Base-by-base conservation (phyloP, 441 rosid genomes). In the Bocquillonia castaneifolia region DNA sequence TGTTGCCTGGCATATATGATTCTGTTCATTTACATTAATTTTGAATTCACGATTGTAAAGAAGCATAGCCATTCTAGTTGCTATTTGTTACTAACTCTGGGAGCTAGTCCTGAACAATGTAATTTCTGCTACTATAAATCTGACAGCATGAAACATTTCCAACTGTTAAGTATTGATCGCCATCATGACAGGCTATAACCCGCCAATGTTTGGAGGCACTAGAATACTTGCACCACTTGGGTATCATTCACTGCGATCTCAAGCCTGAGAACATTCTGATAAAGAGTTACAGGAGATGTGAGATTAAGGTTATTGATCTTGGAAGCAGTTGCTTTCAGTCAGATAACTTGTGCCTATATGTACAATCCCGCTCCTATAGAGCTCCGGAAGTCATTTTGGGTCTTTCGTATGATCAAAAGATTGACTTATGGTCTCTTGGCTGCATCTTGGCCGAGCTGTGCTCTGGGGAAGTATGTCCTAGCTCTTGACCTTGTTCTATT, bases 331-430 rank as follows among this genome's bases (percentile, higher is more conserved):
- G 97, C 81, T 94, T 94, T 72, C 82, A 64, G 61, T 80, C 90
- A 0, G 97, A 93, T 75, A 86, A 79, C 81, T 75, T 93, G 69
- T 88, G 96, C 63, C 76, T 88, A 45, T 93, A 93, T 32, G 96
- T 89, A 50, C 99, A 89, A 71, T 91, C 99, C 5, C 96, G 96
- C 55, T 93, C 99, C 44, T 93, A 93, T 55, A 82, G 97, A 85
- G 96, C 99, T 59, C 99, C 99, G 0, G 97, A 93, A 85, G 99
- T 93, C 72, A 93, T 91, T 68, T 82, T 89, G 2, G 99, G 99
- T 55, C 91, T 89, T 68, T 88, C 99, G 0, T 93, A 91, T 61
- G 88, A 91, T 58, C 83, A 91, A 67, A 93, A 86, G 83, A 91
- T 93, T 17, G 99, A 93, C 79, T 47, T 93, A n/a, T 93, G 97